A percentile compares a stretch with the other conserved stretches of the same genome.
These are phyloP conservation scores for Stentor coeruleus DNA, from an alignment of 73 alveolate species.

Conservation along the genomic window DNA sequence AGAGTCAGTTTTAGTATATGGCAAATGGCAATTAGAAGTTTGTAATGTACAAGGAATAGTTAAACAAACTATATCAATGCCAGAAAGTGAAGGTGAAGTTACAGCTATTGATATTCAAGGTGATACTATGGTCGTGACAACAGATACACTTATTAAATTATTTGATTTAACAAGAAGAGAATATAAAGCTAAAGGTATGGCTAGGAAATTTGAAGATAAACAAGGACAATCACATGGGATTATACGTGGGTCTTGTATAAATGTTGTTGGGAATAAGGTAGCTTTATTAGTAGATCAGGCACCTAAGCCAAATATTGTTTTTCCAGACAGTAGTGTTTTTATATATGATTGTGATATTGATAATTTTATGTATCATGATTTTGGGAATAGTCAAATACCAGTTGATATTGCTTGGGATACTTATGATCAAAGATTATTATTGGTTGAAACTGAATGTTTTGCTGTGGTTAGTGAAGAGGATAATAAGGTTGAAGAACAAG, in stretches of 20 bases:
- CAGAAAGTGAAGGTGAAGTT: constrained; percentile 92
- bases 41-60: constrained; percentile 86
- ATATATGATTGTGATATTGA: constrained; percentile 94
- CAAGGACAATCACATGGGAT: constrained; percentile 84
- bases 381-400: constrained; percentile 85
- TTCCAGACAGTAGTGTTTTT: constrained; percentile 82
- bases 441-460: constrained; percentile 77
- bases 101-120: constrained; percentile 65
- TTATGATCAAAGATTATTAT: constrained; percentile 82
- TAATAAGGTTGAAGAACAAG: constrained; percentile 49
- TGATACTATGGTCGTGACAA: constrained; percentile 66
- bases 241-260: constrained; percentile 77
- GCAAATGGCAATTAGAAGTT: constrained; percentile 78
- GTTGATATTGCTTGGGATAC: constrained; percentile 88
- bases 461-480: constrained; percentile 53
- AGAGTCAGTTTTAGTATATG: constrained; percentile 70
- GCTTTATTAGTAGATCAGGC: constrained; percentile 87
- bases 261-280: constrained; percentile 87
- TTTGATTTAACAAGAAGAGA: constrained; percentile 92
- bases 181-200: constrained; percentile 73
- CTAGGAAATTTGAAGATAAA: constrained; percentile 90
- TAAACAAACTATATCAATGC: constrained; percentile 76
- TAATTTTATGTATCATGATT: constrained; percentile 81
- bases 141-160: constrained; percentile 59
- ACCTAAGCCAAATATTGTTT: constrained; percentile 70